A percentile compares a stretch with the other conserved stretches of the same genome.
These are phyloP conservation scores for Magnolia kwangsiensis DNA, from an alignment of 164 flowering plant species.

Conservation along the genomic window DNA sequence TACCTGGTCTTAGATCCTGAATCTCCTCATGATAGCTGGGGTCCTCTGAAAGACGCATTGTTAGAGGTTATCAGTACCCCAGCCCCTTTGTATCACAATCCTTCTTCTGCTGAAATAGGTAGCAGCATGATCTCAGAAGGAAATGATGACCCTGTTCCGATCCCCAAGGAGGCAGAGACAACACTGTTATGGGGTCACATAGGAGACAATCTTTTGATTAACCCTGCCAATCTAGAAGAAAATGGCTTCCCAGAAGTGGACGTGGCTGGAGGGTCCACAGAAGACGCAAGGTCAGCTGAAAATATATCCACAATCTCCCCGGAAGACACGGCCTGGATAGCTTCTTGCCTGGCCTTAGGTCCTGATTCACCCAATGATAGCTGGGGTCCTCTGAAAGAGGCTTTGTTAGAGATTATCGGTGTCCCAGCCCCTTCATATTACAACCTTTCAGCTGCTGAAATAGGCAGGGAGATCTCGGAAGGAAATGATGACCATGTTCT, in stretches of 20 bases:
- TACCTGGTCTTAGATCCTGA: conserved; percentile 49
- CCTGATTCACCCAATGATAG: conserved; percentile 26
- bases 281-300: conserved; percentile 26
- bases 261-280: conserved; percentile 13
- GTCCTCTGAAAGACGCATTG: conserved; percentile 48
- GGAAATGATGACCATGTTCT: conserved; percentile 8
- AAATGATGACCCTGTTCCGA: conserved; percentile 8
- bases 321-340: conserved; percentile 67
- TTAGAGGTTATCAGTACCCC: conserved; percentile 32
- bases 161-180: conserved; percentile 4
- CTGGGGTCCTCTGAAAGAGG: conserved; percentile 53
- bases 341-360: conserved; percentile 57
- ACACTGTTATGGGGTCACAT: conserved; percentile 4
- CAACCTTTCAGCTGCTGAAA: conserved; percentile 10
- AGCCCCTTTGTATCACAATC: conserved; percentile 6
- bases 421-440: conserved; percentile 14
- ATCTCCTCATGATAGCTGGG: conserved; percentile 32
- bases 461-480: background rate
- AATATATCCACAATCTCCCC: conserved; percentile 31
- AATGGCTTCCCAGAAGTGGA: conserved; percentile 10
- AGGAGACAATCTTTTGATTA: conserved; percentile 23
- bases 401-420: conserved; percentile 38
- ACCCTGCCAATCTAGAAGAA: background rate
- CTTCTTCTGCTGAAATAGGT: conserved; percentile 8
- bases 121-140: background rate